phyloP scores from a whole-genome alignment of 2,329 filamentous ascomycete species.

The Botrytis pseudocinerea region DNA sequence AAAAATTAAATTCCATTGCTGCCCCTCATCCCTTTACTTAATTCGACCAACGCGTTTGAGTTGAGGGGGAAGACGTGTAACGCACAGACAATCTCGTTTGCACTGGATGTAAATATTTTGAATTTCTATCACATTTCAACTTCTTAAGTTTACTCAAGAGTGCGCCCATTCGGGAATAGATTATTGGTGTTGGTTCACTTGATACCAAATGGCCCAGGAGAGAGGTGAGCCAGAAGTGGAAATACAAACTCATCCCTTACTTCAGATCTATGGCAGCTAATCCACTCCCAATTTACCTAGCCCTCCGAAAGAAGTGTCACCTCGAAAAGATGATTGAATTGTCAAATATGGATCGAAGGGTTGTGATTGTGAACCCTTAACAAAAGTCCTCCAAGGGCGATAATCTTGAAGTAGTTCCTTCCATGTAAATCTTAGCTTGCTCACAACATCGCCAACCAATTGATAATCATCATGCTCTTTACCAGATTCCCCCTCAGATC shows the following conservation, averaged over 20 bases:
- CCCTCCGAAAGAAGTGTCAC: neutral
- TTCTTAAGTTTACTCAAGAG: neutral
- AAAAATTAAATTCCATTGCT: neutral
- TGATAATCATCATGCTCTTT: constrained; percentile 52
- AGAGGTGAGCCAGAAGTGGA: neutral
- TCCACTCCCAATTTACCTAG: neutral
- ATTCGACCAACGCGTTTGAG: neutral
- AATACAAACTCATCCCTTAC: neutral
- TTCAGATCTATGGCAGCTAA: neutral
- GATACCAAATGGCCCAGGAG: neutral
- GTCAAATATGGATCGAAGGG: neutral
- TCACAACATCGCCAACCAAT: constrained; percentile 44
- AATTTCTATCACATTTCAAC: neutral
- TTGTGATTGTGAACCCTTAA: neutral
- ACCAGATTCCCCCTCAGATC: constrained; percentile 50
- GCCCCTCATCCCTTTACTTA: neutral
- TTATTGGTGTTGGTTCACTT: neutral
- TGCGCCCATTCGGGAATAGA: neutral
- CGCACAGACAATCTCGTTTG: neutral
- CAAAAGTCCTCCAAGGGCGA: neutral
- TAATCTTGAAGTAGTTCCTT: neutral
- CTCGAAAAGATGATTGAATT: neutral
- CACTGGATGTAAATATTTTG: neutral
- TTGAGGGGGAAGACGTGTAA: neutral
- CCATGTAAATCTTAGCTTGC: neutral